Evolutionary conservation across 1,284 basidiomycete genomes (phyloP), one percentile per base, ranked within the genome.

Genomic region (Ceratorhiza oryzae-sativae): DNA sequence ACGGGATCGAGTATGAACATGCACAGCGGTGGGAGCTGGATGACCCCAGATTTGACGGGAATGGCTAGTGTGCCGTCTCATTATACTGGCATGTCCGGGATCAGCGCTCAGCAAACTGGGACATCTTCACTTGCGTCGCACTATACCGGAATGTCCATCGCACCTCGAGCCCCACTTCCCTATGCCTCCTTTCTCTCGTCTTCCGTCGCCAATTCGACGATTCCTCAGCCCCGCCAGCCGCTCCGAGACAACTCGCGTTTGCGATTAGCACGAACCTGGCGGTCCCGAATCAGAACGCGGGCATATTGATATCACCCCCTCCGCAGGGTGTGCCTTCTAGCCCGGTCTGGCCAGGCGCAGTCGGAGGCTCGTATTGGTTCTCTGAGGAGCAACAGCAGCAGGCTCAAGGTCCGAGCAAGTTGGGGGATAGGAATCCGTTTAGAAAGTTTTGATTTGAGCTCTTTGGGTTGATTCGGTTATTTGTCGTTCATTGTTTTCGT

Each of bases 371-470:
- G 39, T 70, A 70, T 70, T 70, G 67, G 67, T 58, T 58, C 46
- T 63, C 61, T 8, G 46, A 63, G 25, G 67, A 51, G 41, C 46
- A 51, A 27, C 55, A 41, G 4, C 48, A 56, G n/a, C 53, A 46
- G 39, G 36, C 65, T 32, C 63, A 55, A 25, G 32, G 32, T 20
- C 23, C 23, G 48, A 13, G n/a, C 25, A 49, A 46, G 49, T 20
- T 70, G 53, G 67, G 67, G 15, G 67, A 70, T 36, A 70, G 59
- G 67, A 70, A 70, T 41, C 67, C 67, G 51, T 70, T 70, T 70
- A 70, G 67, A 36, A 39, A 49, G 39, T 51, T 70, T 25, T 70
- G 62, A 36, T n/a, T 56, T 56, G 8, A 27, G 3, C 25, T 60
- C 27, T 36, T n/a, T n/a, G n/a, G n/a, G n/a, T n/a, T n/a, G n/a